Evolutionary conservation across 2,329 filamentous ascomycete species (phyloP).

Genomic region (Aspergillus sp.): DNA sequence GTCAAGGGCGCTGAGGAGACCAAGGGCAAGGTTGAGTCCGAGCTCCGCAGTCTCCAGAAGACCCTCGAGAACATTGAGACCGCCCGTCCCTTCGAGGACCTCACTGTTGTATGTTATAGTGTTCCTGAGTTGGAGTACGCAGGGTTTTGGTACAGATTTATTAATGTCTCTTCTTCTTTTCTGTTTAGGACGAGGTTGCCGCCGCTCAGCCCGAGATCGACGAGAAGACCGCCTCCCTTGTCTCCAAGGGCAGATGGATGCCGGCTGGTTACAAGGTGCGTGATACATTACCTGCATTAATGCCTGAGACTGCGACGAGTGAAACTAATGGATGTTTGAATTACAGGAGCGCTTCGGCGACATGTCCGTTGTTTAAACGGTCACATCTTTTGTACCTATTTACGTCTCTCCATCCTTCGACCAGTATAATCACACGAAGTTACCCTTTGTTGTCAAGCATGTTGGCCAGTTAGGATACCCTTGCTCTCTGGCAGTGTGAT

Average conservation of each 20-base stretch:
- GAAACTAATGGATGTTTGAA: constrained; percentile 20
- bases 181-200: constrained; percentile 81
- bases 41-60: constrained; percentile 90
- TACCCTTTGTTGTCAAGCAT: constrained; percentile 29
- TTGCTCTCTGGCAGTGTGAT: constrained; percentile 33
- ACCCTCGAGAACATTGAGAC: constrained; percentile 97
- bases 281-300: constrained; percentile 15
- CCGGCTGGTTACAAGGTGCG: constrained; percentile 98
- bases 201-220: constrained; percentile 95
- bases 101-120: constrained; percentile 78
- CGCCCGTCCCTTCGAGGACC: constrained; percentile 91
- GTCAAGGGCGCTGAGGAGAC: constrained; percentile 96
- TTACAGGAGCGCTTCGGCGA: constrained; percentile 97
- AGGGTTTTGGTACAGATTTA: constrained; percentile 10
- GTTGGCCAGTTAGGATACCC: constrained; percentile 23
- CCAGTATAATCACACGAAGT: constrained; percentile 34
- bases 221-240: constrained; percentile 90
- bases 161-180: constrained; percentile 9
- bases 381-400: constrained; percentile 25
- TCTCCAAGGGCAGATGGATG: constrained; percentile 97
- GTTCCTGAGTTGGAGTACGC: background rate
- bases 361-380: constrained; percentile 82
- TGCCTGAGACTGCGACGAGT: background rate
- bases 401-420: constrained; percentile 31
- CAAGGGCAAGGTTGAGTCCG: constrained; percentile 92